Base-by-base conservation (phyloP, 352 stramenopile genomes). In the Thalassiosira mediterranea region DNA sequence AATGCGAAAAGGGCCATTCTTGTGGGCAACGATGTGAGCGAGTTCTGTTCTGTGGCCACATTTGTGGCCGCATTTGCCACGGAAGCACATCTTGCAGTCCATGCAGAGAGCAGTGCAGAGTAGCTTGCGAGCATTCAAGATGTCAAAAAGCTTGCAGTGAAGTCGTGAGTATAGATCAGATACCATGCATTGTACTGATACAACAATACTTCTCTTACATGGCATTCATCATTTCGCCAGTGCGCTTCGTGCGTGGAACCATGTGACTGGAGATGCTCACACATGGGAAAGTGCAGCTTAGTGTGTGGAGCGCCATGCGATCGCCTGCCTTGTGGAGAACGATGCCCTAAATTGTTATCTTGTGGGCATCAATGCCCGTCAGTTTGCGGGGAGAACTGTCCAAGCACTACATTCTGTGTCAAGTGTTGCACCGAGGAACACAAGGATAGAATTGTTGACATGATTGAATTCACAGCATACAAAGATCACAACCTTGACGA, bases 291-390 rank as follows among this genome's bases (percentile, higher is more conserved):
- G 11, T 95, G 91, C 53, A 28, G 32, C 48, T 46, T 95, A 28
- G 89, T 93, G 11, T 89, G 83, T 63, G 79, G 79, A 64, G 79
- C 83, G 7, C 83, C 83, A 42, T 95, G 90, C 40, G 87, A 78
- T 28, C 77, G 78, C 23, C 46, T 83, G 0, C 78, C 78, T 28
- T 86, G 78, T 49, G 66, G 76, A 31, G 34, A 78, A 34, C 81
- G 91, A 54, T 96, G 91, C 62, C 37, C 72, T 11, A 87, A 82
- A 44, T 46, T 68, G 0, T 80, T 93, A 28, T 38, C 28, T 0
- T 96, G 91, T 79, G 90, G 90, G 4, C 91, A 96, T 53, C 88
- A 83, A 19, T 96, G 91, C 34, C 90, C 90, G 2, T 89, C 84
- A 23, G 65, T 96, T 3, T 96, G 91, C 66, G 91, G 91, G 11